Conservation (phyloP, 306 rosid species). For the Cicer cuneatum region DNA sequence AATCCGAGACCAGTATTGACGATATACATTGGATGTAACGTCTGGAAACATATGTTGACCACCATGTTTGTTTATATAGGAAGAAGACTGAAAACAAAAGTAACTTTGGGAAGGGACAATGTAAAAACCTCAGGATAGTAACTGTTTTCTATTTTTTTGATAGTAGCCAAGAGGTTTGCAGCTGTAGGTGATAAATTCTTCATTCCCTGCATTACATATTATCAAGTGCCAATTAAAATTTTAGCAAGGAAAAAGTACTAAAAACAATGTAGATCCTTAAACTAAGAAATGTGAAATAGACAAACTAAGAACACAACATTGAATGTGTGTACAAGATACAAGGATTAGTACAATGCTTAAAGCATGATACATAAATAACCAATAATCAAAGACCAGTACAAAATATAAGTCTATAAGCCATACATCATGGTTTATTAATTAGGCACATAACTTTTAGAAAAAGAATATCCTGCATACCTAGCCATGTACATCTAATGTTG, state of each 20-base stretch:
- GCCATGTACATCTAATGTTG: slow-evolving; percentile 94
- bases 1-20: slow-evolving; percentile 97
- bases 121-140: slow-evolving; percentile 91
- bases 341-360: slow-evolving; percentile 20
- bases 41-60: slow-evolving; percentile 55
- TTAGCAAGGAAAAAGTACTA: slow-evolving; percentile 7
- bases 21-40: slow-evolving; percentile 85
- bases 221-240: slow-evolving; percentile 28
- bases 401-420: slow-evolving; percentile 8
- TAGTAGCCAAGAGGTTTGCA: slow-evolving; percentile 75
- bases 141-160: slow-evolving; percentile 78
- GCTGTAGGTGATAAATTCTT: slow-evolving; percentile 88
- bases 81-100: slow-evolving; percentile 17
- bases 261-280: too few relatives aligned
- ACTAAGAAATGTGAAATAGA: neutral
- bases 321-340: neutral
- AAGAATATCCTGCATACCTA: slow-evolving; percentile 77
- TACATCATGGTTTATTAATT: neutral
- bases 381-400: neutral
- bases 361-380: slow-evolving; percentile 12
- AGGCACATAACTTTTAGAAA: too few relatives aligned
- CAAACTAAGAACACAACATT: neutral
- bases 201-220: slow-evolving; percentile 72
- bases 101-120: slow-evolving; percentile 38
- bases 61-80: slow-evolving; percentile 17